Evolutionary conservation across 2,329 filamentous ascomycete species (phyloP).

Genomic region (Chaetomium olivaceum): DNA sequence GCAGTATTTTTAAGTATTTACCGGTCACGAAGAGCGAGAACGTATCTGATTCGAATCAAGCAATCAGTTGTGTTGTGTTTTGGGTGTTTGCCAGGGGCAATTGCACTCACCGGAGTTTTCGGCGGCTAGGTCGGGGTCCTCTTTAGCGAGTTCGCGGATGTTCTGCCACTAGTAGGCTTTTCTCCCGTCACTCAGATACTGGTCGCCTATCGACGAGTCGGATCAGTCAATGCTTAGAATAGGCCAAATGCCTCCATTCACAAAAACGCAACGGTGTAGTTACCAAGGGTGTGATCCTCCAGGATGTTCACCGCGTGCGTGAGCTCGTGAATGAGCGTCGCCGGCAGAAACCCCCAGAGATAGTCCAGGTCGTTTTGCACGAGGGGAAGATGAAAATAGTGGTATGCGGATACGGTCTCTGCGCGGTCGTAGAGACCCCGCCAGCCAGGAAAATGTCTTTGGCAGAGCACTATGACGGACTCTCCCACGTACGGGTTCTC

Average conservation of each 20-base stretch:
- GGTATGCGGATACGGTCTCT: background rate
- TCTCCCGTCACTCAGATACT: background rate
- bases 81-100: background rate
- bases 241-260: background rate
- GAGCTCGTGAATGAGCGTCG: slow-evolving; percentile 4
- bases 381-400: background rate
- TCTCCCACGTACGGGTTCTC: background rate
- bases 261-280: background rate
- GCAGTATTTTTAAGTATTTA: background rate
- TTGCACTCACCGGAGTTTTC: background rate
- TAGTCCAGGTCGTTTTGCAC: background rate
- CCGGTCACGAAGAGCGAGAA: slow-evolving; percentile 11
- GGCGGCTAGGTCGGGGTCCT: background rate
- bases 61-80: too few relatives aligned
- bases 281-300: background rate
- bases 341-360: slow-evolving; percentile 6
- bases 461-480: slow-evolving; percentile 8
- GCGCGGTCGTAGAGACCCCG: background rate
- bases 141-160: slow-evolving; percentile 9
- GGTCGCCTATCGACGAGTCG: slow-evolving; percentile 3
- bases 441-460: background rate
- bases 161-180: slow-evolving; percentile 2
- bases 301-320: background rate
- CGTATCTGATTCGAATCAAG: background rate
- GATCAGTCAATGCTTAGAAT: background rate